Base-by-base conservation (phyloP, 2,329 filamentous ascomycete genomes). In the Huntiella moniliformis region DNA sequence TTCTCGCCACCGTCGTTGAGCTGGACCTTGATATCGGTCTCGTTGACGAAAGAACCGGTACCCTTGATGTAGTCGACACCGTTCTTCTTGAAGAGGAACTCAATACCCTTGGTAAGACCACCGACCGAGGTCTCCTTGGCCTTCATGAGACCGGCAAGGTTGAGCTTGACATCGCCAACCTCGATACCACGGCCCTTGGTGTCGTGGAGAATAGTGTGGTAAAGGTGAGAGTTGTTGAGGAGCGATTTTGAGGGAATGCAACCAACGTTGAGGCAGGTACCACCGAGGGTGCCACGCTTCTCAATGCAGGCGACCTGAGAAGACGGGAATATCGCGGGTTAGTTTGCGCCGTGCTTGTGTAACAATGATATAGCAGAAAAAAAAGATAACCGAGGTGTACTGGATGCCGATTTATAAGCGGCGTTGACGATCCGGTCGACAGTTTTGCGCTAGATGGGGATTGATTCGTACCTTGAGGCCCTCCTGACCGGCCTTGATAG, bases 211-310 rank as follows among this genome's bases (percentile, higher is more conserved):
- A 95, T 82, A 67, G 87, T 82, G 71, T 96, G 88, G 73, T 96
- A 96, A 51, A 96, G 75, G 65, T 95, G 86, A 57, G 91, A 95
- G 74, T 96, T 96, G 79, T 96, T 98, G 64, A 98, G 83, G 56
- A 98, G 84, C 52, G 91, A 95, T 69, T 98, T 98, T 54, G 91
- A 98, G 54, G 91, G 91, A 61, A 98, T 98, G 69, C 91, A 98
- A 67, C 91, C 91, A 60, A 98, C 91, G 64, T 98, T 98, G 59
- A 98, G 70, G 71, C 91, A 98, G 58, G 91, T 98, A 62, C 91
- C 91, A 58, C 91, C 91, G 57, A 98, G 79, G 51, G 77, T 73
- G 55, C 91, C 91, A 61, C 91, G 85, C 75, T 98, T 98, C 70
- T 98, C 91, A 68, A 98, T 92, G 67, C 91, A 98, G 51, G 86